A percentile compares a stretch with the other conserved stretches of the same genome.
Conservation (phyloP, 805 yeast genomes). For the Blastobotrys robertii region DNA sequence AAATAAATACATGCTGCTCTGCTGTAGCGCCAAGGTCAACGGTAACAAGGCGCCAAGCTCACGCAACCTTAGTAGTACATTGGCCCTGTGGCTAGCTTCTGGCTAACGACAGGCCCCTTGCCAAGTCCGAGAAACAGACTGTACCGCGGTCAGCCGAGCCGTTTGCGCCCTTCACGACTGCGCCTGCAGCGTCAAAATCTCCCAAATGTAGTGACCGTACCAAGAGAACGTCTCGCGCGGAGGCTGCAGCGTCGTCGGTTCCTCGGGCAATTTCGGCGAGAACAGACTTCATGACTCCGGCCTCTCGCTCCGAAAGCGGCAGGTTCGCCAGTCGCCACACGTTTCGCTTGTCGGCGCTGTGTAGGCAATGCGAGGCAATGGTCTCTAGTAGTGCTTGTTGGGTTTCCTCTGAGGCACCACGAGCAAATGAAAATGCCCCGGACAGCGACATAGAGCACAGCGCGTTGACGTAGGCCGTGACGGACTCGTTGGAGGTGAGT, state of each 20-base stretch:
- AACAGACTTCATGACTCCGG: conserved; percentile 5
- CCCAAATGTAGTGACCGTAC: conserved; percentile 14
- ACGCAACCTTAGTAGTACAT: background rate
- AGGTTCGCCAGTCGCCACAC: conserved; percentile 17
- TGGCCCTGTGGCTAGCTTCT: no score
- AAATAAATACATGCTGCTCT: background rate
- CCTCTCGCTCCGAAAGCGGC: conserved; percentile 10
- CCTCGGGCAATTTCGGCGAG: conserved; percentile 5
- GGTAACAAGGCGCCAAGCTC: no score
- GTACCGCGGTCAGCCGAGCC: background rate
- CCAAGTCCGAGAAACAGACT: no score
- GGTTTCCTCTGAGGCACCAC: conserved; percentile 10
- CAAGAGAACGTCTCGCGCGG: conserved; percentile 13
- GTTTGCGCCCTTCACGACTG: conserved; percentile 3
- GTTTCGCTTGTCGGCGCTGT: conserved; percentile 4
- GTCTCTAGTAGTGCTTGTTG: conserved; percentile 4
- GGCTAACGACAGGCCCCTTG: no score
- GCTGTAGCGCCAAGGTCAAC: background rate
- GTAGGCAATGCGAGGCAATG: conserved; percentile 8
- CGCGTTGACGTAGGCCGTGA: conserved; percentile 8
- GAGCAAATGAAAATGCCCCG: conserved; percentile 10
- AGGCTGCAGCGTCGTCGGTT: background rate
- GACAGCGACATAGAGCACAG: conserved; percentile 10
- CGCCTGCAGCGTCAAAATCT: conserved; percentile 5
- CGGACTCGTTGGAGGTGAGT: conserved; percentile 4